Conservation (phyloP, 1,139 yeast species). For the Debaryomyces subglobosus region DNA sequence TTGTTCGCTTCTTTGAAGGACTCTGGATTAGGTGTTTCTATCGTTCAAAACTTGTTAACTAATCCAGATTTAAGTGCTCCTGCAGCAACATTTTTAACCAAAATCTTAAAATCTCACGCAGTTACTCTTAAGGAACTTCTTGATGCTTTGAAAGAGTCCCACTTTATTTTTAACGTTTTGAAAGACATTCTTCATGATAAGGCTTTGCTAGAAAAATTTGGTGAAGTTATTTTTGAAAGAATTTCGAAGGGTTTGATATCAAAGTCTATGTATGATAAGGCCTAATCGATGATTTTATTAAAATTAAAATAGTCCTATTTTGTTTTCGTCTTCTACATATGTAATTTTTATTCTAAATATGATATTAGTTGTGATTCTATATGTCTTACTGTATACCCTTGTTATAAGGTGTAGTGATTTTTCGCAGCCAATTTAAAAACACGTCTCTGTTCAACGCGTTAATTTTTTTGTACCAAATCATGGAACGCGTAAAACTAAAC, state of each 20-base stretch:
- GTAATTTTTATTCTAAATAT: neutral
- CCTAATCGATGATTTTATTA: neutral
- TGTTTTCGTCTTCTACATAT: neutral
- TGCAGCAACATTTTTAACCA: conserved; percentile 29
- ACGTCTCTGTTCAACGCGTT: conserved; percentile 6
- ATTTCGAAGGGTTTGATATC: conserved; percentile 24
- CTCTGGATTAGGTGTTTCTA: conserved; percentile 35
- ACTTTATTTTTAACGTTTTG: conserved; percentile 22
- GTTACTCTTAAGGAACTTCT: conserved; percentile 25
- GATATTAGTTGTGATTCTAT: neutral
- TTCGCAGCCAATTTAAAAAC: conserved; percentile 7
- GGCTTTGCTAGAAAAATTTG: conserved; percentile 24
- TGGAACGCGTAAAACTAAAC: conserved; percentile 2
- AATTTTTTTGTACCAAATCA: conserved; percentile 1
- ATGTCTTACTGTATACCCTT: neutral
- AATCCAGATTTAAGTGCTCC: conserved; percentile 31
- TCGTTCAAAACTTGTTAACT: conserved; percentile 30
- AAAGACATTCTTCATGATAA: conserved; percentile 24
- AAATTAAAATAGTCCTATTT: neutral
- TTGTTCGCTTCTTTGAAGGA: conserved; percentile 29
- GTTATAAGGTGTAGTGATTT: neutral
- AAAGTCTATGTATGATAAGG: conserved; percentile 3
- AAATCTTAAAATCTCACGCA: conserved; percentile 28
- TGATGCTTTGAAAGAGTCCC: conserved; percentile 27
- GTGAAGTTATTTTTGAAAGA: conserved; percentile 20